Evolutionary conservation across 176 grass and related monocot species (phyloP).

Genomic region (Zoysia japonica): DNA sequence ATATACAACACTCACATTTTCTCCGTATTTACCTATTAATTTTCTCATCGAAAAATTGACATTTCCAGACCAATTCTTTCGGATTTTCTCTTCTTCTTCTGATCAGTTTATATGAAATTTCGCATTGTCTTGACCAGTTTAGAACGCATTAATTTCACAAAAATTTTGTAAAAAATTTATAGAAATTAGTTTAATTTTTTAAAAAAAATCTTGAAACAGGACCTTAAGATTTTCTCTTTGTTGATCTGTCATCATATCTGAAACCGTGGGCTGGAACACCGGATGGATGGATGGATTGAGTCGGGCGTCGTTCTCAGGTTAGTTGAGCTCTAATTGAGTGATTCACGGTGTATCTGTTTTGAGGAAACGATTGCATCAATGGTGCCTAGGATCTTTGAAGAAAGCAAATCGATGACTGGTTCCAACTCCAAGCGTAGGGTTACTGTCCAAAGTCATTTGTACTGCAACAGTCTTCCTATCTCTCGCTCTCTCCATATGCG

Average conservation of each 20-base stretch:
- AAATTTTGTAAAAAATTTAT: too few species aligned
- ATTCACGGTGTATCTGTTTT: conserved; percentile 5
- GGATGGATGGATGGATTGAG: background rate
- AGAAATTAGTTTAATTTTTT: too few species aligned
- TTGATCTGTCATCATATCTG: background rate
- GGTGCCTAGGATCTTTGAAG: conserved; percentile 35
- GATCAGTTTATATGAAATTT: background rate
- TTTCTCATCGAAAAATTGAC: background rate
- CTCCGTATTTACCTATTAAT: background rate
- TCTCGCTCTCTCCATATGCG: background rate
- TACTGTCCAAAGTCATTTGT: background rate
- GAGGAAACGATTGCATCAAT: background rate
- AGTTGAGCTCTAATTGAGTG: conserved; percentile 9
- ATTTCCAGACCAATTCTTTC: background rate
- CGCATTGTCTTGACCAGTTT: too few species aligned
- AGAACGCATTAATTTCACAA: too few species aligned
- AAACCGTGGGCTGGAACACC: conserved; percentile 21
- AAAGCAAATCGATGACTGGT: conserved; percentile 11
- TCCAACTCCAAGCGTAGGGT: background rate
- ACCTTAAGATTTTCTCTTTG: background rate
- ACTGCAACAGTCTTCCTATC: background rate
- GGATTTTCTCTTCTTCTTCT: background rate
- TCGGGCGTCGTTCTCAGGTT: conserved; percentile 19
- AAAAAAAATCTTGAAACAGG: too few species aligned
- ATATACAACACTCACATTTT: background rate